Evolutionary conservation across 805 yeast genomes (phyloP), one percentile per base, ranked within the genome.

Genomic region (Starmerella apis): DNA sequence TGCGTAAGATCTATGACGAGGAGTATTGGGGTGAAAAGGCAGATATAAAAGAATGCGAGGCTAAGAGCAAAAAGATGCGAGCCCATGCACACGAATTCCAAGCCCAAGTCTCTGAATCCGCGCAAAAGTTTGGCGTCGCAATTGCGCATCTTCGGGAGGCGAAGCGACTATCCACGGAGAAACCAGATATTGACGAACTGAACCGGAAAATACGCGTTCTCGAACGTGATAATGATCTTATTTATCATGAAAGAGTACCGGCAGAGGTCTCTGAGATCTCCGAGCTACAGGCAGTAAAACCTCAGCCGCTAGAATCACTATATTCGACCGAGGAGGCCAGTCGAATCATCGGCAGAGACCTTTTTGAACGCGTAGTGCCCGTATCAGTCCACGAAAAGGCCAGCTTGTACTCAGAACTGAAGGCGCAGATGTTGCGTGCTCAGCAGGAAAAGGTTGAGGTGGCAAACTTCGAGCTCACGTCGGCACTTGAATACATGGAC

Each of bases 331-430:
- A 72, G n/a, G 74, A 69, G 44, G 55, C 55, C 14, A 24, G 49
- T n/a, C 67, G 72, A 10, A 57, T 73, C 44, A 64, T 71, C 49
- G 72, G 79, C 59, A 65, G 68, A 41, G 81, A 80, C 53, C 71
- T 90, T 42, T 86, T 86, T 65, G 81, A 75, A 44, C 81, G 80
- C 54, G 83, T 90, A 19, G 78, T 92, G 5, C 97, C 97, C 2
- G 71, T 87, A 61, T 77, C 80, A 30, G 86, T 90, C 18, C 95
- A 87, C 61, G 95, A 90, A 65, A 79, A 83, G 58, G 77, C 86
- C 47, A 85, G 95, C 54, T 71, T 80, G 55, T 92, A 92, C 63
- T 83, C 95, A 0, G 98, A 90, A 63, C 87, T 85, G 62, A 83
- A 86, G 64, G 90, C 95, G 0, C 79, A 76, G 55, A 66, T 85